Evolutionary conservation across 371 early-diverging fungal species (phyloP), one percentile per base, ranked within the genome.

Genomic region (Circinella minor): DNA sequence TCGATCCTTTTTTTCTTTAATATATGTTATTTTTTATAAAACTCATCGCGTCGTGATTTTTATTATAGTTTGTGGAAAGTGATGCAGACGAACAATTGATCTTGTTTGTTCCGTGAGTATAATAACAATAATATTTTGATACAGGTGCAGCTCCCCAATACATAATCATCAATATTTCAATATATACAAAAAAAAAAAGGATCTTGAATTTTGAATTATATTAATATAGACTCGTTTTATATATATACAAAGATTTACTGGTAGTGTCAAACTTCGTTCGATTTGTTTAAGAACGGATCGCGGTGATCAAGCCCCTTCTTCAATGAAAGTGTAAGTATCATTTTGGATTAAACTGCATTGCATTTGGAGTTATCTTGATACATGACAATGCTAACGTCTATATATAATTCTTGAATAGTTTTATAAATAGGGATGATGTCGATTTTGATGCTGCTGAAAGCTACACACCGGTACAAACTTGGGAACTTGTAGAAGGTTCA

Each of bases 71-170:
- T 75, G 77, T 95, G 13, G 91, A 92, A 73, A 93, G 94, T 65
- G 97, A 97, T 78, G 88, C 91, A 3, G 98, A 98, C 79, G 94
- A 93, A 60, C 95, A 96, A 75, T 81, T 98, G 38, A 91, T 98
- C 61, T 70, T 98, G 4, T 86, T 84, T 77, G 91, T 98, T 49
- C 97, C 97, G 90, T 95, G 87, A 75, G 90, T 78, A 3, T 65
- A 51, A 17, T 13, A 13, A 51, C 4, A 51, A 51, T 4, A 51
- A 17, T 5, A 27, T 27, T 27, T 51, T 51, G 4, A 43, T 43
- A 11, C 43, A 43, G 43, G 43, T 43, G 43, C 43, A 43, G 43
- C 43, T 43, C 27, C 27, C 27, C 27, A 27, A 27, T 27, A 27
- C 27, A 27, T 27, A 27, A 27, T 27, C 27, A 27, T 27, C 11